Evolutionary conservation across 2,329 filamentous ascomycete genomes (phyloP).

Genomic region (Fusarium sp.): DNA sequence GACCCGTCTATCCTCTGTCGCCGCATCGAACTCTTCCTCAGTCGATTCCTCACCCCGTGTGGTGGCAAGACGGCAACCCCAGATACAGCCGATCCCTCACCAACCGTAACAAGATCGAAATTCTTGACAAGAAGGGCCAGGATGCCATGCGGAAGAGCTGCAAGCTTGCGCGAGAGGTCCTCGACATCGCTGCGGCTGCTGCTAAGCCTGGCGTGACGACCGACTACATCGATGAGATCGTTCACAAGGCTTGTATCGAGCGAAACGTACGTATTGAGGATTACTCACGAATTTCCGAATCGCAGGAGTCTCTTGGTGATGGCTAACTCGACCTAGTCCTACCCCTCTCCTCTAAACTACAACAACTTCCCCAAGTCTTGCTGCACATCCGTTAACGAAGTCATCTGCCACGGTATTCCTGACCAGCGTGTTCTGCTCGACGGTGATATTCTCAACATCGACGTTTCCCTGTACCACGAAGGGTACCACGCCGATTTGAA

Average conservation of each 20-base stretch:
- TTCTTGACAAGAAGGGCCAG: constrained; percentile 82
- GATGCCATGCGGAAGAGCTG: constrained; percentile 95
- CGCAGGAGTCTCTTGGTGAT: background rate
- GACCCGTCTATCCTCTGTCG: constrained; percentile 90
- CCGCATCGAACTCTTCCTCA: constrained; percentile 78
- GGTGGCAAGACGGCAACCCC: constrained; percentile 84
- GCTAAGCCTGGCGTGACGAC: constrained; percentile 93
- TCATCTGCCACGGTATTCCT: constrained; percentile 98
- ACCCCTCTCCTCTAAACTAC: constrained; percentile 95
- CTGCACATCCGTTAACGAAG: constrained; percentile 95
- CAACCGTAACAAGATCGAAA: constrained; percentile 82
- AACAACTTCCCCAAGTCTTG: constrained; percentile 97
- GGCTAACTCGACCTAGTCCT: constrained; percentile 69
- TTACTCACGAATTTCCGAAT: background rate
- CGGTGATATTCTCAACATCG: constrained; percentile 97
- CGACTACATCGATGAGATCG: constrained; percentile 93
- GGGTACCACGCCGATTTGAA: constrained; percentile 98
- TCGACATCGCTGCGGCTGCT: constrained; percentile 89
- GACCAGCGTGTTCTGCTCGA: constrained; percentile 88
- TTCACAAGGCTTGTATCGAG: constrained; percentile 94
- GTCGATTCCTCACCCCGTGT: constrained; percentile 86
- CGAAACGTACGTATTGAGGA: constrained; percentile 75
- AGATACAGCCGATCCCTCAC: constrained; percentile 69
- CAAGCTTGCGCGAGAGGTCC: constrained; percentile 85
- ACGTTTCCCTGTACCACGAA: constrained; percentile 92